phyloP scores from a whole-genome alignment of 495 filamentous ascomycete genomes.

The Letharia lupina region DNA sequence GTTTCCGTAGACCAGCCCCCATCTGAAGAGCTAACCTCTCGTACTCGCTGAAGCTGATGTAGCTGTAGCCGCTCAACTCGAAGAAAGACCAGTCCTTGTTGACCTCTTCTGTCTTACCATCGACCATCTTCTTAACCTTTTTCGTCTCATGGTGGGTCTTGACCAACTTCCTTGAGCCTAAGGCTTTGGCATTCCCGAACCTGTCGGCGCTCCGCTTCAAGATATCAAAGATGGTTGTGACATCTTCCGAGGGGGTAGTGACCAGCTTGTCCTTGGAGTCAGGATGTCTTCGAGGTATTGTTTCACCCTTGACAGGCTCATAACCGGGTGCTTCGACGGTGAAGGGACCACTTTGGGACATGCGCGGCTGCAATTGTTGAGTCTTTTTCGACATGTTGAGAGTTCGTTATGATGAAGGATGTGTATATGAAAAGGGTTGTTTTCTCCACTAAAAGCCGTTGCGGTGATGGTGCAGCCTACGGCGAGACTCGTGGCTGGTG shows the following conservation, averaged over 20 bases:
- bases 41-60: conserved; percentile 81
- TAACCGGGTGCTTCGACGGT: conserved; percentile 69
- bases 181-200: conserved; percentile 81
- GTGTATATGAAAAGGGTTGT: neutral
- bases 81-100: conserved; percentile 97
- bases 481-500: neutral
- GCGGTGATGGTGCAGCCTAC: neutral
- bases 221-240: conserved; percentile 82
- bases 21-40: conserved; percentile 64
- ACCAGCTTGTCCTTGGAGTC: conserved; percentile 61
- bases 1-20: conserved; percentile 68
- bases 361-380: conserved; percentile 53
- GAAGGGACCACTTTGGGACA: conserved; percentile 58
- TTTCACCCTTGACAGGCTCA: conserved; percentile 73
- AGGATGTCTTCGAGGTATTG: conserved; percentile 76
- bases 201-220: conserved; percentile 66
- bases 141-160: conserved; percentile 85
- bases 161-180: conserved; percentile 73
- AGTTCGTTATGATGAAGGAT: neutral
- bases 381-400: conserved; percentile 41
- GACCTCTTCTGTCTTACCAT: conserved; percentile 80
- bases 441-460: neutral
- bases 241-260: conserved; percentile 56
- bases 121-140: conserved; percentile 93
- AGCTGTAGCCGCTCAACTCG: conserved; percentile 82